These are phyloP conservation scores for Talaromyces pinophilus DNA, from an alignment of 2,329 filamentous ascomycete species.

Conservation along the genomic window DNA sequence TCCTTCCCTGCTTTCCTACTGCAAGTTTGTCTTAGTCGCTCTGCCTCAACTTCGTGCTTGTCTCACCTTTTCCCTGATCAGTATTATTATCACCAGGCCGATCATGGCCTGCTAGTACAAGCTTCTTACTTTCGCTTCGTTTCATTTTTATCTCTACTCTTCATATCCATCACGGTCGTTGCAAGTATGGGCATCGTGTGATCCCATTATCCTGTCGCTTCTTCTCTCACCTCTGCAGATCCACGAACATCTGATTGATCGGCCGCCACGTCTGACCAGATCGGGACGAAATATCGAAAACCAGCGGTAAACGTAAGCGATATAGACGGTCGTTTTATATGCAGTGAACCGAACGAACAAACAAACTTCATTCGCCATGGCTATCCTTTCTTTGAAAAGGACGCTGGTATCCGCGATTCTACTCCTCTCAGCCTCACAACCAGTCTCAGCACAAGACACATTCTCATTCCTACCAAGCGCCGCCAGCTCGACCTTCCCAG, in stretches of 20 bases:
- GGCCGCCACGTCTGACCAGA: neutral
- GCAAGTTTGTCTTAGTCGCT: constrained; percentile 10
- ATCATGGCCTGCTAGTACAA: constrained; percentile 11
- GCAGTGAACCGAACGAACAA: neutral
- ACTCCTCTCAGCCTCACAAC: constrained; percentile 4
- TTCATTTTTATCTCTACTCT: constrained; percentile 1
- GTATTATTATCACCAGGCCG: neutral
- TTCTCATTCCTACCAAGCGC: constrained; percentile 39
- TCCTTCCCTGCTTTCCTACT: constrained; percentile 2
- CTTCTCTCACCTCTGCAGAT: neutral
- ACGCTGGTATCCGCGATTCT: constrained; percentile 6
- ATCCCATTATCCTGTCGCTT: constrained; percentile 16
- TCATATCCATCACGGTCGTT: constrained; percentile 8
- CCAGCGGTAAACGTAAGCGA: neutral
- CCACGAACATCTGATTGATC: neutral
- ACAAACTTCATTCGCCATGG: neutral
- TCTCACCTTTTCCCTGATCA: neutral
- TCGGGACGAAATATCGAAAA: neutral
- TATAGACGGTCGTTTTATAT: neutral
- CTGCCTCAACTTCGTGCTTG: constrained; percentile 3
- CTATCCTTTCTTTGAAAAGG: constrained; percentile 16
- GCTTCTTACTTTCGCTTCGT: constrained; percentile 4
- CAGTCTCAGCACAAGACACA: constrained; percentile 24
- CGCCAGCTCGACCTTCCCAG: constrained; percentile 55
- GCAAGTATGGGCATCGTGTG: constrained; percentile 11